These are phyloP conservation scores for Corynespora cassiicola DNA, from an alignment of 2,329 filamentous ascomycete species.

Conservation along the genomic window DNA sequence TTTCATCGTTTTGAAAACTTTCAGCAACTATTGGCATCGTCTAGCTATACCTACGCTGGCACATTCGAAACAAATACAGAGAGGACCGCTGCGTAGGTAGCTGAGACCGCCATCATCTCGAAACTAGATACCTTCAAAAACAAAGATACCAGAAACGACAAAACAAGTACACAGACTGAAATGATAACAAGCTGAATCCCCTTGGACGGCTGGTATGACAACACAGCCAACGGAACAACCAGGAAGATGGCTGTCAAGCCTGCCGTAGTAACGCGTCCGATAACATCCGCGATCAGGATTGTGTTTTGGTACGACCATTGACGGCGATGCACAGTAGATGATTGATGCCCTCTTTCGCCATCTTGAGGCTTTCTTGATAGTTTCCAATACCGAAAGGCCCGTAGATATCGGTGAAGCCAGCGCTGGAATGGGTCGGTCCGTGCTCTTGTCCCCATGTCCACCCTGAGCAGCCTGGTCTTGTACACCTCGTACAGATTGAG, in stretches of 20 bases:
- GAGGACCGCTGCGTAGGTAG: slow-evolving; percentile 26
- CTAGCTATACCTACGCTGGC: slow-evolving; percentile 6
- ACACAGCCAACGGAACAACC: slow-evolving; percentile 22
- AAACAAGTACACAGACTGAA: slow-evolving; percentile 20
- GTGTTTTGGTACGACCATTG: slow-evolving; percentile 28
- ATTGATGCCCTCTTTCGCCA: slow-evolving; percentile 11
- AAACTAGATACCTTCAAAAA: slow-evolving; percentile 28
- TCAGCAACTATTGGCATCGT: no score
- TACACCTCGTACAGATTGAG: slow-evolving; percentile 38
- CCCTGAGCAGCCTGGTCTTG: slow-evolving; percentile 42
- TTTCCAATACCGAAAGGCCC: slow-evolving; percentile 18
- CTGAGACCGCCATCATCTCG: slow-evolving; percentile 28
- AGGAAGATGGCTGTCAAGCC: slow-evolving; percentile 23
- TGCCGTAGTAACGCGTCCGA: slow-evolving; percentile 23
- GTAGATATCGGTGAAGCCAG: slow-evolving; percentile 20
- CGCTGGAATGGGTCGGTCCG: slow-evolving; percentile 22
- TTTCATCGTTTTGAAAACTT: no score
- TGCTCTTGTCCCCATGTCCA: slow-evolving; percentile 33
- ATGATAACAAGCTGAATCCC: slow-evolving; percentile 19
- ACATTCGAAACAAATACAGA: slow-evolving; percentile 26
- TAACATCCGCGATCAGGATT: slow-evolving; percentile 23
- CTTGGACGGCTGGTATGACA: slow-evolving; percentile 20
- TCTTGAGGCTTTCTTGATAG: slow-evolving; percentile 14
- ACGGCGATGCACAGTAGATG: slow-evolving; percentile 6
- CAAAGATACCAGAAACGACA: slow-evolving; percentile 24